These are phyloP conservation scores for Grosmannia clavigera DNA, from an alignment of 2,329 filamentous ascomycete genomes.

Conservation along the genomic window DNA sequence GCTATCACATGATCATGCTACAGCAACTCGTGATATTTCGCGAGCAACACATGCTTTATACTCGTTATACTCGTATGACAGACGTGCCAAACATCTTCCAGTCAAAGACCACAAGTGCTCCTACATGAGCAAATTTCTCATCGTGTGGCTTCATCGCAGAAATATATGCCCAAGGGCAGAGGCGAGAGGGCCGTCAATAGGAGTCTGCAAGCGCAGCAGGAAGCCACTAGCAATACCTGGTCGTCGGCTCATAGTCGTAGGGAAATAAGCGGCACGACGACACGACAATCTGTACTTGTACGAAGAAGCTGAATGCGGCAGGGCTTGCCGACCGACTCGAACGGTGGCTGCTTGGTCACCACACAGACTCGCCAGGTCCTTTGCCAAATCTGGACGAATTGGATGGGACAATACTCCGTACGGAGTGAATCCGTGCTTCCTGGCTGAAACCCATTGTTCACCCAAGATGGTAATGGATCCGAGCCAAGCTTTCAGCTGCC, in stretches of 20 bases:
- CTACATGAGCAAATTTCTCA: too few relatives aligned
- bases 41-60: background rate
- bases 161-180: too few relatives aligned
- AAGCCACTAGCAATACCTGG: too few relatives aligned
- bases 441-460: background rate
- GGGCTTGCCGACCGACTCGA: background rate
- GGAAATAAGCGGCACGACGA: too few relatives aligned
- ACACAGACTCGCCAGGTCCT: background rate
- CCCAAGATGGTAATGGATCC: background rate
- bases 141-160: too few relatives aligned
- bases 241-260: too few relatives aligned
- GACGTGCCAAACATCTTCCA: background rate
- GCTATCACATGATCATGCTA: background rate
- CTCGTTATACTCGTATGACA: background rate
- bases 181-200: too few relatives aligned
- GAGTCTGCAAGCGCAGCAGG: too few relatives aligned
- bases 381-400: background rate
- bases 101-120: too few relatives aligned
- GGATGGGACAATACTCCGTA: background rate
- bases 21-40: background rate
- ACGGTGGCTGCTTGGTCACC: too few relatives aligned
- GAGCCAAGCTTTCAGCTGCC: background rate
- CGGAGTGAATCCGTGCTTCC: background rate
- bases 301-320: background rate
- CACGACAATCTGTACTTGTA: background rate